Evolutionary conservation across 208 protist species (phyloP).

Genomic region (Crithidia brevicula): DNA sequence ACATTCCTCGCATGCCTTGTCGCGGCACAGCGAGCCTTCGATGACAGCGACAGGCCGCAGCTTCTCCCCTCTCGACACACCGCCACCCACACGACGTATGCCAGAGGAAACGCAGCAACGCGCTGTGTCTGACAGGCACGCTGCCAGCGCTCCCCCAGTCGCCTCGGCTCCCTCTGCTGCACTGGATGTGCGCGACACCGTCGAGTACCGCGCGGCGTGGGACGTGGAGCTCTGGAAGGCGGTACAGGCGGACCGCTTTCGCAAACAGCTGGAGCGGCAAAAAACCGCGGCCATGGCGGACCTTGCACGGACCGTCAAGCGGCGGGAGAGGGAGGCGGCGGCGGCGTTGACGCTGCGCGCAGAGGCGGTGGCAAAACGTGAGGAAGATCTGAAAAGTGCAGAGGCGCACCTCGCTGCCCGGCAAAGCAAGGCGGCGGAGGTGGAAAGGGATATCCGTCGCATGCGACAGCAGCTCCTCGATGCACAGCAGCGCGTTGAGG

Average conservation of each 20-base stretch:
- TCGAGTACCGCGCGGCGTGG: conserved; percentile 87
- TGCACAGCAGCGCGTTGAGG: conserved; percentile 68
- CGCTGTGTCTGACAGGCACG: too few relatives aligned
- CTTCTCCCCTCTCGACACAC: neutral
- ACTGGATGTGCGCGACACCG: conserved; percentile 64
- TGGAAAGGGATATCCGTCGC: conserved; percentile 60
- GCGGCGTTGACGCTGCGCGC: conserved; percentile 24
- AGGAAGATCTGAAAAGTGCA: conserved; percentile 32
- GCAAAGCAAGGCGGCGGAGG: conserved; percentile 45
- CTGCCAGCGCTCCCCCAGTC: neutral
- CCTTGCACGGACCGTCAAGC: conserved; percentile 38
- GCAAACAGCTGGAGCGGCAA: conserved; percentile 58
- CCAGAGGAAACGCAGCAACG: too few relatives aligned
- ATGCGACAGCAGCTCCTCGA: conserved; percentile 70
- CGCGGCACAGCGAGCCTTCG: conserved; percentile 6
- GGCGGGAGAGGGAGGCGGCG: conserved; percentile 41
- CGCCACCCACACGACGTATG: too few relatives aligned
- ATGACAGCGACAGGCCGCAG: conserved; percentile 10
- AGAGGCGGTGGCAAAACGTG: conserved; percentile 30
- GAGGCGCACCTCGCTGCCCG: conserved; percentile 46
- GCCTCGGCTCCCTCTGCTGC: neutral
- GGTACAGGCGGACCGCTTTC: conserved; percentile 73
- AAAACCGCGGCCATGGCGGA: conserved; percentile 42
- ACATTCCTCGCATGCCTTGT: conserved; percentile 12
- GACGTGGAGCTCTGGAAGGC: conserved; percentile 91